Percentiles rank a stretch among this genome's conserved stretches.
phyloP scores from a whole-genome alignment of 192 early-diverging fungal genomes.

The Lunasporangiospora selenospora region DNA sequence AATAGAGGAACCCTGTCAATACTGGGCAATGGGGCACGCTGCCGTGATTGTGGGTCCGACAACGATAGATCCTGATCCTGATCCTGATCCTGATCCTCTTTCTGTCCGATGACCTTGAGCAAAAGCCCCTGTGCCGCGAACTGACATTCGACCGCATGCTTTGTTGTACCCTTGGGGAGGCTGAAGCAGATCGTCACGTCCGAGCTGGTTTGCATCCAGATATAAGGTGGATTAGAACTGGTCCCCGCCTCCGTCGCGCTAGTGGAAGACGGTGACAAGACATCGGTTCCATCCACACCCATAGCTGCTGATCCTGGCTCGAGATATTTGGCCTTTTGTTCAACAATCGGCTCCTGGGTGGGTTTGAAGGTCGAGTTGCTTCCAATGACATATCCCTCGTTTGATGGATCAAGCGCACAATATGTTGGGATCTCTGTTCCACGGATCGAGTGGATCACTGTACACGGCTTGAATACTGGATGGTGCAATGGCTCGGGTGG shows the following conservation, averaged over 20 bases:
- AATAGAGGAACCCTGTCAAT: conserved; percentile 40
- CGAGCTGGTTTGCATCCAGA: conserved; percentile 70
- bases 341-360: conserved; percentile 10
- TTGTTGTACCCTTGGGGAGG: conserved; percentile 57
- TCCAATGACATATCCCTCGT: conserved; percentile 52
- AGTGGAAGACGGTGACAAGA: too few relatives aligned
- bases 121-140: conserved; percentile 50
- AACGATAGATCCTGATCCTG: too few relatives aligned
- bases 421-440: conserved; percentile 62
- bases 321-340: conserved; percentile 15
- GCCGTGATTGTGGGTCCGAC: conserved; percentile 1
- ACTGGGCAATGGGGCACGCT: conserved; percentile 8
- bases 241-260: conserved; percentile 8
- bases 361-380: conserved; percentile 42
- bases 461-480: conserved; percentile 21
- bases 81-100: too few relatives aligned
- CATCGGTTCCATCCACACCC: conserved; percentile 19
- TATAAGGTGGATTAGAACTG: conserved; percentile 52
- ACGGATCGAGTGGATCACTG: conserved; percentile 47
- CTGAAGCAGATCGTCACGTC: conserved; percentile 72
- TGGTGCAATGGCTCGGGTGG: neutral
- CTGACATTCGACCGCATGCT: conserved; percentile 64
- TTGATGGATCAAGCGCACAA: conserved; percentile 48
- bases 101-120: too few relatives aligned
- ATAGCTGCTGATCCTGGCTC: conserved; percentile 23